Percentiles rank a stretch among this genome's conserved stretches.
phyloP scores from a whole-genome alignment of 2,329 filamentous ascomycete species.

The Fusarium marasasianum region DNA sequence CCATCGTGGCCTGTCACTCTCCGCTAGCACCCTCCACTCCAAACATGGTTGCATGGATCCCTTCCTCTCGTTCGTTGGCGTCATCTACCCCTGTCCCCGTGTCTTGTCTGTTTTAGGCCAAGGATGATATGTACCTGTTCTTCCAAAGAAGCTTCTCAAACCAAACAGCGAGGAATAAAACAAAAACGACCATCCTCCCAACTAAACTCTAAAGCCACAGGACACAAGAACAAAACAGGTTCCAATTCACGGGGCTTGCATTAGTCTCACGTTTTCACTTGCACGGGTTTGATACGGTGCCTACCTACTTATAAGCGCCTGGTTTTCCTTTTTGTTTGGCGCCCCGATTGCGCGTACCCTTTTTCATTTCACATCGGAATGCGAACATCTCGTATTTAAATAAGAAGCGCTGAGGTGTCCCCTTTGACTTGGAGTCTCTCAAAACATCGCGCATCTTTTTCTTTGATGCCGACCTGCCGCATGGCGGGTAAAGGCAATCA shows the following conservation, averaged over 20 bases:
- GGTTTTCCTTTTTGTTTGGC: neutral
- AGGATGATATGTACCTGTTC: neutral
- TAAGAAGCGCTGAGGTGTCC: neutral
- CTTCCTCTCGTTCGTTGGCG: conserved; percentile 14
- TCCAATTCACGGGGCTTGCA: conserved; percentile 1
- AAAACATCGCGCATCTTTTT: neutral
- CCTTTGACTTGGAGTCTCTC: neutral
- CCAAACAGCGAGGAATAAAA: neutral
- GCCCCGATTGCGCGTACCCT: neutral
- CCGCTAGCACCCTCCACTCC: neutral
- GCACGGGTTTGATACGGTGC: neutral
- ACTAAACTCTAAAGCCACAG: conserved; percentile 7
- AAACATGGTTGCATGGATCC: conserved; percentile 1
- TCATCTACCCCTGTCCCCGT: conserved; percentile 1
- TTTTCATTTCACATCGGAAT: conserved; percentile 21
- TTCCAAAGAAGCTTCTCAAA: conserved; percentile 19
- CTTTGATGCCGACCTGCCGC: conserved; percentile 3
- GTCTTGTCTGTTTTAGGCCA: conserved; percentile 14
- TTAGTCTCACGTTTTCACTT: conserved; percentile 13
- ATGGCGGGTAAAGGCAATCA: conserved; percentile 35
- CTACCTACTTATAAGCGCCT: conserved; percentile 26
- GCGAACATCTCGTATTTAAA: conserved; percentile 21
- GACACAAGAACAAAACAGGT: neutral
- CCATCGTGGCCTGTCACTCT: neutral
- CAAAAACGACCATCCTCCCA: neutral